Conservation (phyloP, 1,284 basidiomycete species). For the Phellinidium pouzarii region DNA sequence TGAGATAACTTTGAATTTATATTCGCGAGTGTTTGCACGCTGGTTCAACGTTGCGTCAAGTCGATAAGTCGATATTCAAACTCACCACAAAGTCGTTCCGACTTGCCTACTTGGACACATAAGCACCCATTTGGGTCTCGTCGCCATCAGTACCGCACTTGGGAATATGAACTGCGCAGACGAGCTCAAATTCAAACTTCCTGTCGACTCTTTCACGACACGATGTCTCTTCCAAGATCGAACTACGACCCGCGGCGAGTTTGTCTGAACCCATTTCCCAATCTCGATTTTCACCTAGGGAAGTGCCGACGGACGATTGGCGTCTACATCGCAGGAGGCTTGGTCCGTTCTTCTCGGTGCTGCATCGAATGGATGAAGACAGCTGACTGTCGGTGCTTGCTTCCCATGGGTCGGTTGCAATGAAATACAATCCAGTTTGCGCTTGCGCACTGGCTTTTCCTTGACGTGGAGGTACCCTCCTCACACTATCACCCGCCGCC, state of each 20-base stretch:
- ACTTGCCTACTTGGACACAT: background rate
- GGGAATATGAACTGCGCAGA: background rate
- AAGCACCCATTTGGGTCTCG: background rate
- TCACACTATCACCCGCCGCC: slow-evolving; percentile 71
- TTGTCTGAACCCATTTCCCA: slow-evolving; percentile 69
- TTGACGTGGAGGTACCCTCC: slow-evolving; percentile 89
- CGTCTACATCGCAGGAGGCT: slow-evolving; percentile 85
- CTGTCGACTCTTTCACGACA: background rate
- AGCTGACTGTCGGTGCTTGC: slow-evolving; percentile 7
- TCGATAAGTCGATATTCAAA: background rate
- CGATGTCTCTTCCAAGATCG: slow-evolving; percentile 67
- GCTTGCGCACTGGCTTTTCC: slow-evolving; percentile 90
- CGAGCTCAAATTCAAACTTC: background rate
- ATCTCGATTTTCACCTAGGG: slow-evolving; percentile 41
- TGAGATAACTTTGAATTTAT: no score
- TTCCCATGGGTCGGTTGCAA: slow-evolving; percentile 13
- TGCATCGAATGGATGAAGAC: background rate
- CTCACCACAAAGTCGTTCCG: background rate
- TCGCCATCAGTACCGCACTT: background rate
- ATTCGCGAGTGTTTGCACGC: background rate
- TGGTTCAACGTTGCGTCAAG: background rate
- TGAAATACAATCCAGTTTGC: slow-evolving; percentile 61
- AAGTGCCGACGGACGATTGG: slow-evolving; percentile 76
- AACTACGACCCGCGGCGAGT: slow-evolving; percentile 86
- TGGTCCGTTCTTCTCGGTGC: slow-evolving; percentile 50